These are phyloP conservation scores for Nitzschia palea DNA, from an alignment of 108 stramenopile genomes.

Conservation along the genomic window DNA sequence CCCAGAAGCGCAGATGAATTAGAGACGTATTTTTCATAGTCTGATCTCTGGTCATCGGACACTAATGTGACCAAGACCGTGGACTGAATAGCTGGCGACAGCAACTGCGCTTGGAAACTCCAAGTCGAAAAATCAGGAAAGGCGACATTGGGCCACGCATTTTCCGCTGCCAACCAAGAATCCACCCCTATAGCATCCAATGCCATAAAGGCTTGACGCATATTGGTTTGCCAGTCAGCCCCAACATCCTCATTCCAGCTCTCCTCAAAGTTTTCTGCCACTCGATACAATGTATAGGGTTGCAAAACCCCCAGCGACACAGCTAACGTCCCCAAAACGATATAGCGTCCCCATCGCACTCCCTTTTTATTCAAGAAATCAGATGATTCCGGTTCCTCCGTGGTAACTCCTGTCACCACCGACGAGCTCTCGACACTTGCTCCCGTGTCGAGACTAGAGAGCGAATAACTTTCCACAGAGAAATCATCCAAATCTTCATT, in stretches of 20 bases:
- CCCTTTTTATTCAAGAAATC: neutral
- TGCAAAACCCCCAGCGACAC: neutral
- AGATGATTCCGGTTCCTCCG: too few relatives aligned
- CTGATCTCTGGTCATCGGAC: neutral
- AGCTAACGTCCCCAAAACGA: neutral
- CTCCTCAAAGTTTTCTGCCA: neutral
- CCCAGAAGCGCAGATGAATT: neutral
- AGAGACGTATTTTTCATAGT: neutral
- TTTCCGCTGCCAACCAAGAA: neutral
- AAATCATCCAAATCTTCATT: conserved; percentile 10
- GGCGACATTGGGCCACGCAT: neutral
- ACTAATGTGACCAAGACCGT: neutral
- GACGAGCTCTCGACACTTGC: conserved; percentile 3
- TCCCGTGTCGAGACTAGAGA: neutral
- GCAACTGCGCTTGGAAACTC: neutral
- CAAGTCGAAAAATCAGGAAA: neutral
- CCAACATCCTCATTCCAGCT: neutral
- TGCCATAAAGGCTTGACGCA: neutral
- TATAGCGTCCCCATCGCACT: neutral
- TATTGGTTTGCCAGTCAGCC: neutral
- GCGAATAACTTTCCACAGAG: neutral
- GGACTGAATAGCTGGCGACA: neutral
- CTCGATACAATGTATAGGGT: neutral
- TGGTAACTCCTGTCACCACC: neutral
- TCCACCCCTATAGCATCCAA: neutral